Conservation (phyloP, 441 rosid genomes). For the Dalechampia spathulata region DNA sequence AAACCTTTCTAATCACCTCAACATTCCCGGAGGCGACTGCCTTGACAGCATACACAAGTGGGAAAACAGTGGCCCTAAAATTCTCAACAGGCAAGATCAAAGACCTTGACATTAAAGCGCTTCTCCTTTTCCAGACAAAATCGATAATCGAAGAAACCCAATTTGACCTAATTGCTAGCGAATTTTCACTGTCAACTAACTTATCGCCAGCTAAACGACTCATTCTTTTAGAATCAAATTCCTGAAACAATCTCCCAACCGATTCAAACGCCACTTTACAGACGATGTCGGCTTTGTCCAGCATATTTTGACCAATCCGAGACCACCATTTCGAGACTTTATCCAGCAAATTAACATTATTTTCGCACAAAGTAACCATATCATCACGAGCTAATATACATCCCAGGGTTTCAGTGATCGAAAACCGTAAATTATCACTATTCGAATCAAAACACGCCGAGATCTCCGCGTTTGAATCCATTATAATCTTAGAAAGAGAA, state of each 20-base stretch:
- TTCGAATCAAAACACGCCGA: constrained; percentile 74
- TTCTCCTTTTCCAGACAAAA: constrained; percentile 78
- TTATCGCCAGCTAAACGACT: constrained; percentile 92
- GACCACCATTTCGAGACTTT: constrained; percentile 91
- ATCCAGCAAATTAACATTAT: constrained; percentile 73
- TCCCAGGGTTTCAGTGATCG: constrained; percentile 89
- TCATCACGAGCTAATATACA: constrained; percentile 92
- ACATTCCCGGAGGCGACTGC: constrained; percentile 83
- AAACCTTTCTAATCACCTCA: constrained; percentile 68
- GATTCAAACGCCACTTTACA: constrained; percentile 95
- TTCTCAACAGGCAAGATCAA: constrained; percentile 83
- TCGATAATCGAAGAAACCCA: constrained; percentile 93
- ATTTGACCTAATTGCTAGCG: constrained; percentile 79
- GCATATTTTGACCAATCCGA: constrained; percentile 77
- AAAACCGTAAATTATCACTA: constrained; percentile 68
- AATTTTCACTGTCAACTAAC: constrained; percentile 91
- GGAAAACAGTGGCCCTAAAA: constrained; percentile 81
- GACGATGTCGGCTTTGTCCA: constrained; percentile 76
- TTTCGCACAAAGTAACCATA: constrained; percentile 80
- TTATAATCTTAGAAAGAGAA: constrained; percentile 66
- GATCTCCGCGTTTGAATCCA: constrained; percentile 67
- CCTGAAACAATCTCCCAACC: constrained; percentile 84
- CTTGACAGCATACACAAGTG: constrained; percentile 80
- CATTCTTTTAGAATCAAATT: constrained; percentile 91
- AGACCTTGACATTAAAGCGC: constrained; percentile 78